Conservation (phyloP, 2,329 filamentous ascomycete species). For the Fusarium newnesense region DNA sequence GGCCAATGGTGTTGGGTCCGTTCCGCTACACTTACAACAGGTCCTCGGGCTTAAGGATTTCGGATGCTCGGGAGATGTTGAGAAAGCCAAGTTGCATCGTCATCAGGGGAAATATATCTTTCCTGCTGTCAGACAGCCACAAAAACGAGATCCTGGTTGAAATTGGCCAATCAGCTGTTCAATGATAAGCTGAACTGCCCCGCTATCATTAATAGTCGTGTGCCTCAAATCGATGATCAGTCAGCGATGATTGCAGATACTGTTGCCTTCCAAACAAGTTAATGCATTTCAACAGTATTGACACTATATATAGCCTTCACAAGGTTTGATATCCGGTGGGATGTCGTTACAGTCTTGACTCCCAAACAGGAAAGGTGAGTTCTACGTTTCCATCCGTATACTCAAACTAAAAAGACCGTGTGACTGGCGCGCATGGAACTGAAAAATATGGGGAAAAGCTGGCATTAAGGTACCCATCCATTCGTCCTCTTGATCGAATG, state of each 20-base stretch:
- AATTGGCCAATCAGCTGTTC: background rate
- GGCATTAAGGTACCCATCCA: background rate
- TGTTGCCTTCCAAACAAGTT: background rate
- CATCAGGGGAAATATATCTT: background rate
- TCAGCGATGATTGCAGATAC: background rate
- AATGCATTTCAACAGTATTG: background rate
- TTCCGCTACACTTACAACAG: background rate
- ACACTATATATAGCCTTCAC: background rate
- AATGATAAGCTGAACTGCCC: background rate
- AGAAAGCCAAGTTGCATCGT: background rate
- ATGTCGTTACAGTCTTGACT: background rate
- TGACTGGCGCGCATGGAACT: slow-evolving; percentile 14
- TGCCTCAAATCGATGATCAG: background rate
- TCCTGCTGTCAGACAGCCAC: background rate
- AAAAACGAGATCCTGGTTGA: background rate
- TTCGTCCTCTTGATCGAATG: background rate
- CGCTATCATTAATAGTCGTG: background rate
- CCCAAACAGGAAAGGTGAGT: background rate
- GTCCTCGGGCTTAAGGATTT: background rate
- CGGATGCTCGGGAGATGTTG: background rate
- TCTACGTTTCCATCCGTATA: background rate
- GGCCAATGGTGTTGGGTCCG: background rate
- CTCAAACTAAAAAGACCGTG: background rate
- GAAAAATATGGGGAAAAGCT: background rate
- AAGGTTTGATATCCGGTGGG: background rate